Percentiles rank a stretch among this genome's conserved stretches.
Evolutionary conservation across 352 stramenopile genomes (phyloP).

Genomic region (Phytophthora cajani): DNA sequence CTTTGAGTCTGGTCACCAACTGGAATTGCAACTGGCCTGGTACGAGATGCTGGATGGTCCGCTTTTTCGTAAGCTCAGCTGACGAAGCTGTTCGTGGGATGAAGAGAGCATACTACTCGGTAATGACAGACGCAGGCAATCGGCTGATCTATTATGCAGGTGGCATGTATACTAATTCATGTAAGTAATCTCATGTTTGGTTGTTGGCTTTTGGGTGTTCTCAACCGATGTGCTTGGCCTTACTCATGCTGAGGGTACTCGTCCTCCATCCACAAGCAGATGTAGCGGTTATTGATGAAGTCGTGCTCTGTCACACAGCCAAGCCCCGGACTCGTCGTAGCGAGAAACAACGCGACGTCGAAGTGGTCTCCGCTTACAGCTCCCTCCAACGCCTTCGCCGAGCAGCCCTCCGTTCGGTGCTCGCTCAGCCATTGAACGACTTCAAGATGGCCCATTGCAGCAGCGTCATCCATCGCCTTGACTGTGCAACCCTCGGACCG

Average conservation of each 20-base stretch:
- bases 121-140: too few relatives aligned
- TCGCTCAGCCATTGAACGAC: conserved; percentile 32
- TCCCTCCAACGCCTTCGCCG: conserved; percentile 34
- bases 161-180: too few relatives aligned
- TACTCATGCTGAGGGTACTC: background rate
- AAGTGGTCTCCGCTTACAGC: conserved; percentile 37
- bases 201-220: background rate
- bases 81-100: too few relatives aligned
- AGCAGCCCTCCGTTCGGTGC: conserved; percentile 33
- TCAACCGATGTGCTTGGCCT: background rate
- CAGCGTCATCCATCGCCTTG: conserved; percentile 43
- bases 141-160: too few relatives aligned
- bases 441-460: conserved; percentile 27
- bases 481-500: conserved; percentile 37
- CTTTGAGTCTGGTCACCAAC: too few relatives aligned
- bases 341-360: conserved; percentile 41
- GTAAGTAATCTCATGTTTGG: background rate
- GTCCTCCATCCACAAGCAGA: conserved; percentile 19
- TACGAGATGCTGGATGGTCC: too few relatives aligned
- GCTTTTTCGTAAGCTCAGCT: too few relatives aligned
- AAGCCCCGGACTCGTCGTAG: conserved; percentile 16
- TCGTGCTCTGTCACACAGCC: background rate
- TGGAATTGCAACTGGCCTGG: too few relatives aligned
- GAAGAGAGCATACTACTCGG: too few relatives aligned
- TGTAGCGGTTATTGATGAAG: conserved; percentile 19